phyloP scores from a whole-genome alignment of 2,329 filamentous ascomycete species.

The Xylaria sp. region DNA sequence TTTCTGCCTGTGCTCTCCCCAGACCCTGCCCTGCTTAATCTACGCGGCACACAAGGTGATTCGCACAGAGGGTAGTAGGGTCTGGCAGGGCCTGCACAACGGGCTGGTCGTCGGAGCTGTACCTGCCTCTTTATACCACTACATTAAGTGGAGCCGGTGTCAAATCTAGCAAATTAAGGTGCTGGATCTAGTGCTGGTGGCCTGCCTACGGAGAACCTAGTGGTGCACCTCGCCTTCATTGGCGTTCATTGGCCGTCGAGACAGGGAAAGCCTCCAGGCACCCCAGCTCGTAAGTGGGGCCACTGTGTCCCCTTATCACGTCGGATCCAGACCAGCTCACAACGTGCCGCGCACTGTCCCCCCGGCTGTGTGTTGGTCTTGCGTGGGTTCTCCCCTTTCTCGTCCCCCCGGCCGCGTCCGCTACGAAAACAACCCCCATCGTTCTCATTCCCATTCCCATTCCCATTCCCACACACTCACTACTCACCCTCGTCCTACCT shows the following conservation, averaged over 20 bases:
- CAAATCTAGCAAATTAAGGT: background rate
- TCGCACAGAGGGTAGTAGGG: background rate
- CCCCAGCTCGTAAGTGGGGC: background rate
- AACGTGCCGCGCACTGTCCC: constrained; percentile 7
- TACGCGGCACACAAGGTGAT: no score
- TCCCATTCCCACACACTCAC: constrained; percentile 9
- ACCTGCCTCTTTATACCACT: background rate
- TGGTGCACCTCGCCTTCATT: background rate
- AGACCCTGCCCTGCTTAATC: no score
- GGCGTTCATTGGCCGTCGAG: background rate
- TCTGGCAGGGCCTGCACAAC: background rate
- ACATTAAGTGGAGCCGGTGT: background rate
- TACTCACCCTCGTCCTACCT: constrained; percentile 15
- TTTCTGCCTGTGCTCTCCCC: background rate
- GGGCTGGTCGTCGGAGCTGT: background rate
- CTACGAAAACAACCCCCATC: constrained; percentile 16
- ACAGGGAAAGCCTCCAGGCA: background rate
- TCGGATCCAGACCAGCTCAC: constrained; percentile 12
- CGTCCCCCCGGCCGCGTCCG: constrained; percentile 8
- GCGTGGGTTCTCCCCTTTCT: constrained; percentile 14
- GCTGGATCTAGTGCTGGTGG: background rate
- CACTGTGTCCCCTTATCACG: background rate
- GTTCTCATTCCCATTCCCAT: constrained; percentile 12
- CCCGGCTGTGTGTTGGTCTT: background rate
- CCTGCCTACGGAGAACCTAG: background rate